Percentiles rank a stretch among this genome's conserved stretches.
These are phyloP conservation scores for Massariosphaeria phaeospora DNA, from an alignment of 495 filamentous ascomycete species.

Conservation along the genomic window DNA sequence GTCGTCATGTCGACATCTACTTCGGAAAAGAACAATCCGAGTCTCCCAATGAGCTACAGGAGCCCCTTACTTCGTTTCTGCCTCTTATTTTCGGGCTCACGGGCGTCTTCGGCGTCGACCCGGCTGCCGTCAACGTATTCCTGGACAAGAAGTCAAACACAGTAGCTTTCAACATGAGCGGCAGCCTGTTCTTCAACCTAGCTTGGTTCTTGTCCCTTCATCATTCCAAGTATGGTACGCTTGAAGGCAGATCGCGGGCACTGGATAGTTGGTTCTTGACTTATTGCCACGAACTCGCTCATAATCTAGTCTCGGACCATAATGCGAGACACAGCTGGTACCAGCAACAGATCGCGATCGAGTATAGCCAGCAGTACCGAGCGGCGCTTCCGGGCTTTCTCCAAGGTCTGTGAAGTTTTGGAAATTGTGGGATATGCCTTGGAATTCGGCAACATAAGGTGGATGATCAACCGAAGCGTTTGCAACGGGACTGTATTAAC, in stretches of 20 bases:
- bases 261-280: conserved; percentile 88
- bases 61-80: conserved; percentile 65
- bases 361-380: conserved; percentile 21
- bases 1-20: conserved; percentile 59
- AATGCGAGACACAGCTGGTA: conserved; percentile 70
- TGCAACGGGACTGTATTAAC: too few relatives aligned
- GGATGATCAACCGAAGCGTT: too few relatives aligned
- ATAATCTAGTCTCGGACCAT: conserved; percentile 80
- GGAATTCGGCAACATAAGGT: too few relatives aligned
- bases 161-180: conserved; percentile 86
- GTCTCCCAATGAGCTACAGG: conserved; percentile 11
- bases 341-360: conserved; percentile 29
- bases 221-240: conserved; percentile 36
- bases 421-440: neutral
- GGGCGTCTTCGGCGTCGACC: conserved; percentile 62
- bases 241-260: conserved; percentile 47
- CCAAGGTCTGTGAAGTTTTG: conserved; percentile 2
- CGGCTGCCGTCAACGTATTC: conserved; percentile 68
- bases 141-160: conserved; percentile 72
- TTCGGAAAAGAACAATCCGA: conserved; percentile 32
- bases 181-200: conserved; percentile 90
- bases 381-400: neutral
- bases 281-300: conserved; percentile 87
- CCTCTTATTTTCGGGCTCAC: conserved; percentile 63
- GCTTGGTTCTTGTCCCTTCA: conserved; percentile 82